Conservation (phyloP, 225 moss, liverwort and hornwort genomes). For the Lunularia cruciata region DNA sequence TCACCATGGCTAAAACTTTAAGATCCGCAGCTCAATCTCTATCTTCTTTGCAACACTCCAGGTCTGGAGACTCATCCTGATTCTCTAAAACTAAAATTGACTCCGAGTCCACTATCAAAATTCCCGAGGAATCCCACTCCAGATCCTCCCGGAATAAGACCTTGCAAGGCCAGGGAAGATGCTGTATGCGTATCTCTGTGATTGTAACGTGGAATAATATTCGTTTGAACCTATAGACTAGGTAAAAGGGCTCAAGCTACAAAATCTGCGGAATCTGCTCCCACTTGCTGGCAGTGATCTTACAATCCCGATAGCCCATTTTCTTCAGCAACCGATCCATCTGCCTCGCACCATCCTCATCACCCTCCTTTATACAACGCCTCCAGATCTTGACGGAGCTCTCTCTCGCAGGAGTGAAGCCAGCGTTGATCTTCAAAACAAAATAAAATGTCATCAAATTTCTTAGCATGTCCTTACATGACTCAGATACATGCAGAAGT, state of each 20-base stretch:
- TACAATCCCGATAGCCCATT: conserved; percentile 47
- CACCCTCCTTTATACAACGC: conserved; percentile 58
- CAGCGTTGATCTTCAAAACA: conserved; percentile 50
- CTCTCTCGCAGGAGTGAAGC: conserved; percentile 47
- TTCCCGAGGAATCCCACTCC: conserved; percentile 15
- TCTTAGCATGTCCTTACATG: not conserved
- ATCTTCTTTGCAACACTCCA: conserved; percentile 5
- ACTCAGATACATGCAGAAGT: no score
- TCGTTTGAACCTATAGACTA: conserved; percentile 6
- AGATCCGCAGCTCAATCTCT: not conserved
- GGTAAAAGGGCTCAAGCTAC: not conserved
- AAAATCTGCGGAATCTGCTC: conserved; percentile 12
- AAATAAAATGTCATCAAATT: not conserved
- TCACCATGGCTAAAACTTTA: not conserved
- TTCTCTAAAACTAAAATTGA: conserved; percentile 15
- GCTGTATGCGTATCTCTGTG: conserved; percentile 12
- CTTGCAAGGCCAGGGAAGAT: conserved; percentile 5
- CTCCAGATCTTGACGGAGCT: conserved; percentile 56
- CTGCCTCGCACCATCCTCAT: conserved; percentile 27
- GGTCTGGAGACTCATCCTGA: conserved; percentile 3
- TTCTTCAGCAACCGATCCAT: conserved; percentile 35
- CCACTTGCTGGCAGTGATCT: not conserved
- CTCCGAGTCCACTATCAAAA: conserved; percentile 17
- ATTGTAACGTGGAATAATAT: not conserved
- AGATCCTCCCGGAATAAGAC: conserved; percentile 9